These are phyloP conservation scores for Zygotorulaspora chibaensis DNA, from an alignment of 805 yeast species.

Conservation along the genomic window DNA sequence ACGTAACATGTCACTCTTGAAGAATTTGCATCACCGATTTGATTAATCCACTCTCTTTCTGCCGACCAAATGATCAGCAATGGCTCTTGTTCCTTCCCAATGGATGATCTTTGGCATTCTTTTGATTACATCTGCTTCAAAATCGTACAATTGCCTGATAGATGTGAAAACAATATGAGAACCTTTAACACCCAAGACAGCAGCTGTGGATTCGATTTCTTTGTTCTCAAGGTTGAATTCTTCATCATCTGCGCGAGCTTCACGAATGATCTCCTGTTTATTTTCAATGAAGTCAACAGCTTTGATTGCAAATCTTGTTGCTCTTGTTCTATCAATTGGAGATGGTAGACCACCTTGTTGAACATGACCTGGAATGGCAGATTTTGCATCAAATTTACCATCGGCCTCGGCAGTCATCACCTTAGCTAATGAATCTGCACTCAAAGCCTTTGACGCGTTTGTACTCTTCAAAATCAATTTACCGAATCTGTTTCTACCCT, in stretches of 20 bases:
- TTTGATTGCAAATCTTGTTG: slow-evolving; percentile 64
- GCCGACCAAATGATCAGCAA: slow-evolving; percentile 82
- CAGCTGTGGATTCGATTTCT: slow-evolving; percentile 51
- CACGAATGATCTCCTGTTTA: slow-evolving; percentile 26
- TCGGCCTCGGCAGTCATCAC: slow-evolving; percentile 57
- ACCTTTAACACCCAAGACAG: slow-evolving; percentile 78
- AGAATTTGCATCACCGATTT: neutral
- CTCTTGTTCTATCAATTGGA: slow-evolving; percentile 71
- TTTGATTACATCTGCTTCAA: slow-evolving; percentile 71
- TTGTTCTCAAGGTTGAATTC: slow-evolving; percentile 30
- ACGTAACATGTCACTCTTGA: slow-evolving; percentile 14
- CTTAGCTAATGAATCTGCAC: slow-evolving; percentile 66
- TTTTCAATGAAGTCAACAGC: slow-evolving; percentile 65
- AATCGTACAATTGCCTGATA: slow-evolving; percentile 73
- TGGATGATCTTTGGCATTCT: slow-evolving; percentile 88
- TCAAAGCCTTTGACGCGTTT: slow-evolving; percentile 65
- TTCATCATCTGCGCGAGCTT: slow-evolving; percentile 34
- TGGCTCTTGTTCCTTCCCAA: slow-evolving; percentile 72
- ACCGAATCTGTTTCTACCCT: slow-evolving; percentile 66
- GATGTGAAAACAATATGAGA: slow-evolving; percentile 73
- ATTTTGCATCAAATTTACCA: slow-evolving; percentile 67
- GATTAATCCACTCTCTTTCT: slow-evolving; percentile 41
- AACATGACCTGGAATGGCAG: slow-evolving; percentile 83
- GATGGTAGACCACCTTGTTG: slow-evolving; percentile 81
- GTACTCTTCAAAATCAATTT: slow-evolving; percentile 64